These are phyloP conservation scores for Corrigiola litoralis DNA, from an alignment of 179 eudicot genomes.

Conservation along the genomic window DNA sequence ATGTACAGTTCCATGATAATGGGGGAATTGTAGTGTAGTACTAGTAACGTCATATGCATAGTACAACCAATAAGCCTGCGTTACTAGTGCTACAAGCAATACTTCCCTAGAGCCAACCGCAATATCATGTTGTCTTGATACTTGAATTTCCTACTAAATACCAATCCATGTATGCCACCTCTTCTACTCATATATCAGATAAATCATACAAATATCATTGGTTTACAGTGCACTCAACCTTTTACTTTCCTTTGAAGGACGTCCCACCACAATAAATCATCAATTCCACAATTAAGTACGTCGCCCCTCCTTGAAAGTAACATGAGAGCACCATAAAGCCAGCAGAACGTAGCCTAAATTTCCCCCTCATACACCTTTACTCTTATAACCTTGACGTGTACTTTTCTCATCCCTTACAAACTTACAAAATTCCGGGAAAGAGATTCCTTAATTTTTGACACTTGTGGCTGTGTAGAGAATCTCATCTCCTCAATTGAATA, in stretches of 20 bases:
- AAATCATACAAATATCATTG: too few relatives aligned
- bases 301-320: conserved; percentile 23
- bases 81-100: neutral
- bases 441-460: neutral
- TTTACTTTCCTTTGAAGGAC: neutral
- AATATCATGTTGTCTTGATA: neutral
- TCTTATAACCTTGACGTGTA: conserved; percentile 28
- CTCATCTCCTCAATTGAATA: neutral
- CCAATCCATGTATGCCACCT: neutral
- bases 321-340: conserved; percentile 1
- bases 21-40: too few relatives aligned
- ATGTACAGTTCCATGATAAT: too few relatives aligned
- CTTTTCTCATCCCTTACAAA: conserved; percentile 18
- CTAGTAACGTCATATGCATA: too few relatives aligned
- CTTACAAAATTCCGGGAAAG: conserved; percentile 21
- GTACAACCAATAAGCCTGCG: too few relatives aligned
- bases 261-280: conserved; percentile 6
- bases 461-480: neutral
- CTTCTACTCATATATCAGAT: too few relatives aligned
- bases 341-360: conserved; percentile 27
- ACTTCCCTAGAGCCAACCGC: neutral
- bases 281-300: neutral
- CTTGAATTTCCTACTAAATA: neutral
- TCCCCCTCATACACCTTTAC: conserved; percentile 15
- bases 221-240: neutral